Conservation (phyloP, 2,329 filamentous ascomycete species). For the Sporothrix globosa region DNA sequence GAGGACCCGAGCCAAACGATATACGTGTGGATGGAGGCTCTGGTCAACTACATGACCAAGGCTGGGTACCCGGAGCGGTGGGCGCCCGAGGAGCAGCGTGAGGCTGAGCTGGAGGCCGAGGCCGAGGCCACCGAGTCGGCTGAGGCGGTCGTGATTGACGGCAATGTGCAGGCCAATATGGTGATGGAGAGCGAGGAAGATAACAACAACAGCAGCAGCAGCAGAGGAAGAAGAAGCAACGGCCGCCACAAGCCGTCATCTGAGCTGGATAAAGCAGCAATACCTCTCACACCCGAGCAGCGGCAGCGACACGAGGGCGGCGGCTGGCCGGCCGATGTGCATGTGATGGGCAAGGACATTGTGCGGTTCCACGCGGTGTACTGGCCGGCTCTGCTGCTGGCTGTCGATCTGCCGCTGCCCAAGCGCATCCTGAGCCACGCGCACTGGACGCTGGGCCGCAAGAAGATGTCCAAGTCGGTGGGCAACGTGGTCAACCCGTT, state of each 20-base stretch:
- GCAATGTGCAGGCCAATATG: slow-evolving; percentile 24
- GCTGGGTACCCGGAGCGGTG: slow-evolving; percentile 75
- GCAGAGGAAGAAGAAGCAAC: not conserved
- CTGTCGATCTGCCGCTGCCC: slow-evolving; percentile 76
- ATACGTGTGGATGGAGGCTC: slow-evolving; percentile 96
- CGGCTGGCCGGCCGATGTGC: slow-evolving; percentile 88
- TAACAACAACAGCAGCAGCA: not conserved
- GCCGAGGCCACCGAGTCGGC: slow-evolving; percentile 14
- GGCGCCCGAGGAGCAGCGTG: slow-evolving; percentile 51
- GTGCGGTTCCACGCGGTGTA: slow-evolving; percentile 95
- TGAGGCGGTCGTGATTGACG: slow-evolving; percentile 13
- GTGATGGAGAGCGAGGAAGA: not conserved
- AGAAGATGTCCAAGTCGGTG: slow-evolving; percentile 95
- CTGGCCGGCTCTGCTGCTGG: slow-evolving; percentile 96
- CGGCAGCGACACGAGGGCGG: slow-evolving; percentile 45
- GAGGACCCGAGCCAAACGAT: slow-evolving; percentile 85
- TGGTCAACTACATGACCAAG: slow-evolving; percentile 90
- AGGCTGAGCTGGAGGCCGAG: slow-evolving; percentile 20
- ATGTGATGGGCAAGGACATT: slow-evolving; percentile 96
- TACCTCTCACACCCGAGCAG: slow-evolving; percentile 48
- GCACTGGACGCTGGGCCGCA: slow-evolving; percentile 89
- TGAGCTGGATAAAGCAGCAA: too few relatives aligned
- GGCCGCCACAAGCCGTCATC: not conserved
- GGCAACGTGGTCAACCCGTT: slow-evolving; percentile 96
- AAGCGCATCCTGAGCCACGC: slow-evolving; percentile 83